Conservation (phyloP, 495 filamentous ascomycete species). For the Aspergillus cristatus region DNA sequence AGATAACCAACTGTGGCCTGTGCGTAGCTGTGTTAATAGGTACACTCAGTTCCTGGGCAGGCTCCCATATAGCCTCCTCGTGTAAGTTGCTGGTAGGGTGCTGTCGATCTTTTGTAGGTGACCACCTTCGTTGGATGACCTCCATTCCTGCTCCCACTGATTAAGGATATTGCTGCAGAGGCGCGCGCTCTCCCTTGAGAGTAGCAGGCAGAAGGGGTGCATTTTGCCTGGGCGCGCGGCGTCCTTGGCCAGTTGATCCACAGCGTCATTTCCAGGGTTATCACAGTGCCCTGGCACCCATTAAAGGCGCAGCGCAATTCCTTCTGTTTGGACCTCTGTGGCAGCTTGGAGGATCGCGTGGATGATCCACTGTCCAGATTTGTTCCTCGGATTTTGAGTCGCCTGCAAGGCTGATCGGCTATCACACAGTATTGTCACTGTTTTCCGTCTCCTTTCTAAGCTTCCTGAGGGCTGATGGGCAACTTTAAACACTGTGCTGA, state of each 20-base stretch:
- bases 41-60: not conserved
- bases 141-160: constrained; percentile 13
- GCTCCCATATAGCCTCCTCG: not conserved
- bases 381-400: constrained; percentile 9
- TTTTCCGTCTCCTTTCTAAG: not conserved
- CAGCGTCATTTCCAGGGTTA: constrained; percentile 1
- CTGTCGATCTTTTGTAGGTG: constrained; percentile 10
- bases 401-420: constrained; percentile 13
- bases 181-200: constrained; percentile 9
- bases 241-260: constrained; percentile 1
- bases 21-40: constrained; percentile 2
- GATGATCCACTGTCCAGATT: constrained; percentile 12
- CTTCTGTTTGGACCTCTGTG: constrained; percentile 5
- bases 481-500: constrained; percentile 2
- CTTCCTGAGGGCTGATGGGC: not conserved
- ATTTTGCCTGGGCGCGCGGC: not conserved
- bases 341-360: constrained; percentile 11
- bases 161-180: constrained; percentile 1
- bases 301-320: constrained; percentile 9
- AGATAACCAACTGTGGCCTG: not conserved
- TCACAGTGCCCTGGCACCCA: constrained; percentile 11
- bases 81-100: constrained; percentile 2
- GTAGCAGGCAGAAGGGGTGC: constrained; percentile 9
- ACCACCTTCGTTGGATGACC: constrained; percentile 2
- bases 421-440: constrained; percentile 8